Percentiles rank a stretch among this genome's conserved stretches.
These are phyloP conservation scores for Globisporangium heterothallicum DNA, from an alignment of 352 stramenopile genomes.

Conservation along the genomic window DNA sequence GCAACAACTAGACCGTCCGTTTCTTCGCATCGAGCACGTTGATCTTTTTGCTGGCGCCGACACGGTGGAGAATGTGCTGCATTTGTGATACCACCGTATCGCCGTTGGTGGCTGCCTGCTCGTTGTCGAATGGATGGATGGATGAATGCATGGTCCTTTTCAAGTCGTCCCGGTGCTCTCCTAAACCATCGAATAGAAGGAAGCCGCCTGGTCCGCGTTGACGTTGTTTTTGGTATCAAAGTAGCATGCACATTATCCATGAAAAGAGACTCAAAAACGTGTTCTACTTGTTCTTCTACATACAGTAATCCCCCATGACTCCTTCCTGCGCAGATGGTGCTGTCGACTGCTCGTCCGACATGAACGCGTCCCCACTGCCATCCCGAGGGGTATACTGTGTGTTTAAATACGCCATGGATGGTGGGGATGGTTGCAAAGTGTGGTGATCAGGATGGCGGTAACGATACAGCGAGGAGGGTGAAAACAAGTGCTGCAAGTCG, in stretches of 20 bases:
- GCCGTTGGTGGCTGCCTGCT: conserved; percentile 5
- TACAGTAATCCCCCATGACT: not conserved
- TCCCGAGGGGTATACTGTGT: not conserved
- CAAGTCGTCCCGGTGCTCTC: too few relatives aligned
- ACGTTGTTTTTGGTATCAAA: too few relatives aligned
- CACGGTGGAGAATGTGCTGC: not conserved
- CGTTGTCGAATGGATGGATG: not conserved
- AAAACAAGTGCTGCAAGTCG: not conserved
- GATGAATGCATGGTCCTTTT: too few relatives aligned
- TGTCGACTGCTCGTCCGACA: not conserved
- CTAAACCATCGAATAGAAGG: too few relatives aligned
- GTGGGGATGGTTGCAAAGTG: not conserved
- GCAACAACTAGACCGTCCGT: not conserved
- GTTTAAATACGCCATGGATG: not conserved
- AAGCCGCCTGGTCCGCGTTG: too few relatives aligned
- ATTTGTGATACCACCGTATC: not conserved
- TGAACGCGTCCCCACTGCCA: not conserved
- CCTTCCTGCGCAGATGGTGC: not conserved
- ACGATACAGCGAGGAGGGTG: not conserved
- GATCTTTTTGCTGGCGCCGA: conserved; percentile 1
- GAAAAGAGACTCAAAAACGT: not conserved
- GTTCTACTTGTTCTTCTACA: not conserved
- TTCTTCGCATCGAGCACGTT: conserved; percentile 2
- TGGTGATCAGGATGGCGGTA: not conserved
- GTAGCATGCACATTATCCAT: too few relatives aligned